Evolutionary conservation across 768 basidiomycete species (phyloP).

Genomic region (Postia placenta): DNA sequence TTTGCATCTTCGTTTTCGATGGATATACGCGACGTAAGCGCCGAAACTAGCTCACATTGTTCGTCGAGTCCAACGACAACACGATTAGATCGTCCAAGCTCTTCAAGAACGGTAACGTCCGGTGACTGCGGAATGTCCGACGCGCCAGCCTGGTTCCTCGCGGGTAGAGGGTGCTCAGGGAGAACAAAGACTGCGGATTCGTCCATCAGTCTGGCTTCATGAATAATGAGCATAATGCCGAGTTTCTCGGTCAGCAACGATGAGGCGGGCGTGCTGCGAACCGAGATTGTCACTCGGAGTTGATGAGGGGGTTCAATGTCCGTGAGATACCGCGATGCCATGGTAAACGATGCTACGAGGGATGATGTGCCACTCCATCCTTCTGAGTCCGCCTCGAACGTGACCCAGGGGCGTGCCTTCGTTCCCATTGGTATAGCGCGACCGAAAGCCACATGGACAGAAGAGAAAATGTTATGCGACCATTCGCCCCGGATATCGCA

Average conservation of each 20-base stretch:
- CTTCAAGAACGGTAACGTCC: neutral
- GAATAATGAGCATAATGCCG: constrained; percentile 8
- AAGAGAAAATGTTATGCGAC: constrained; percentile 23
- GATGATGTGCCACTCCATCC: constrained; percentile 11
- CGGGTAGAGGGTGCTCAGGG: constrained; percentile 15
- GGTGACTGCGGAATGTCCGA: neutral
- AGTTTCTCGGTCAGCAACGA: constrained; percentile 20
- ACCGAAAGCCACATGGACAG: constrained; percentile 20
- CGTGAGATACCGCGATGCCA: constrained; percentile 23
- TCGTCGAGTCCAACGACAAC: constrained; percentile 17
- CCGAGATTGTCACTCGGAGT: neutral
- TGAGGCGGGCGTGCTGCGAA: neutral
- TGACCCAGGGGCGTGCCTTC: constrained; percentile 6
- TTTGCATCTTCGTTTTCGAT: neutral
- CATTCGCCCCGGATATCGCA: constrained; percentile 16
- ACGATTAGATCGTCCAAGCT: constrained; percentile 14
- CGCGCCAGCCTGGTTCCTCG: neutral
- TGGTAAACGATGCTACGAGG: constrained; percentile 17
- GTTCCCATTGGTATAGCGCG: constrained; percentile 9
- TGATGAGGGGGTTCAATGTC: constrained; percentile 13
- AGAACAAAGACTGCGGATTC: constrained; percentile 15
- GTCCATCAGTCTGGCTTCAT: constrained; percentile 15
- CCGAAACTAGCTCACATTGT: constrained; percentile 11
- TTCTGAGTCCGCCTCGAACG: constrained; percentile 11
- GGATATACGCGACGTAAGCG: constrained; percentile 2